Base-by-base conservation (phyloP, 331 rosid genomes). In the Acacia pycnantha region DNA sequence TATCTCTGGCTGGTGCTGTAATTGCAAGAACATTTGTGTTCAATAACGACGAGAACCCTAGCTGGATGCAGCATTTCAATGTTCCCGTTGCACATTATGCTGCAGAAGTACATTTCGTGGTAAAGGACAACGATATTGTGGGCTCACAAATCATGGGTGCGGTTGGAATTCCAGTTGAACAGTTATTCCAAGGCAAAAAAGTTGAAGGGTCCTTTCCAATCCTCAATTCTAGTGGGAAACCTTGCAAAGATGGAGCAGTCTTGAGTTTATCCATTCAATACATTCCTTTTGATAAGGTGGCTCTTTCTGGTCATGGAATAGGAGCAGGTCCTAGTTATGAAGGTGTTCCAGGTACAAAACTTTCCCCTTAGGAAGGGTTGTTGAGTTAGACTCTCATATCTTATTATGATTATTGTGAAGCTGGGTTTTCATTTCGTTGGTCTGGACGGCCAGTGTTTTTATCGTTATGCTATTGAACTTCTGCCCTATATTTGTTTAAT, bases 61-160 rank as follows among this genome's bases (percentile, higher is more conserved):
- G 79, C 76, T 95, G 98, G 98, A 89, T 77, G 87, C 98, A 93
- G 72, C 94, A 89, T 81, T 93, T 95, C 70, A 78, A 91, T 76
- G 93, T 85, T 78, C 92, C 93, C 0, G 97, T 92, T 3, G 97
- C 98, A 22, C 98, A 95, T 51, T 22, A 61, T 84, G 96, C 97
- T 40, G 73, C 95, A 11, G 92, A 95, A 77, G 85, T 95, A 37
- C 93, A 88, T 41, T 93, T 95, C 35, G 89, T 88, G 77, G 97
- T 93, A 0, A 93, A 93, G 66, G 98, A 95, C 51, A 79, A 78
- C 47, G 97, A 93, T 79, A 33, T 88, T 61, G 94, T 95, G 61
- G 98, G 94, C 2, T 95, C 98, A 33, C 91, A 91, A 87, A 11
- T 88, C 16, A 95, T 93, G 0, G 98, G 98, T 24, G 93, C 82